Conservation (phyloP, 805 yeast species). For the Barnettozyma sucrosica region DNA sequence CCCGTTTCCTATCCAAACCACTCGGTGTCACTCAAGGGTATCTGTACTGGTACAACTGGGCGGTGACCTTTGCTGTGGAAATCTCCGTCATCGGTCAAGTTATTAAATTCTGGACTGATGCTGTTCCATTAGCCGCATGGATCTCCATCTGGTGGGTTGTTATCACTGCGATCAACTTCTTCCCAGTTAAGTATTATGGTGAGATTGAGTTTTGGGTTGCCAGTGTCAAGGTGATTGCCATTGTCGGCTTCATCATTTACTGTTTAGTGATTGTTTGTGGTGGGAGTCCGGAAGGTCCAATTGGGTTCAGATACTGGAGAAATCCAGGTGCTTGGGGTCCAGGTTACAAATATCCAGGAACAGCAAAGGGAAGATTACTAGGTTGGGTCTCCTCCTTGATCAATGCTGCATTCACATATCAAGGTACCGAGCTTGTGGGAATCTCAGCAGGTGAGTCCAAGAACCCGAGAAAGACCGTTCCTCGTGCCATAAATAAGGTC, state of each 20-base stretch:
- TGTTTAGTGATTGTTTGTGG: conserved; percentile 71
- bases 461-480: conserved; percentile 66
- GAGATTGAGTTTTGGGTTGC: conserved; percentile 77
- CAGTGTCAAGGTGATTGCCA: conserved; percentile 57
- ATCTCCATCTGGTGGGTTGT: conserved; percentile 59
- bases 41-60: conserved; percentile 76
- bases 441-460: conserved; percentile 69
- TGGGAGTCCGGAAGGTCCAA: conserved; percentile 62
- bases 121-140: conserved; percentile 71
- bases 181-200: conserved; percentile 68
- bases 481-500: conserved; percentile 66
- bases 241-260: conserved; percentile 64
- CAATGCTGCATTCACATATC: conserved; percentile 75
- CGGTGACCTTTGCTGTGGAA: conserved; percentile 70
- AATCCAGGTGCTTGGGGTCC: conserved; percentile 74
- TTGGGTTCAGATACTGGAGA: conserved; percentile 79
- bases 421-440: conserved; percentile 75
- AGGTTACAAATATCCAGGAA: conserved; percentile 46
- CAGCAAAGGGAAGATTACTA: conserved; percentile 51
- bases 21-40: conserved; percentile 69
- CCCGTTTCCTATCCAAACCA: conserved; percentile 64
- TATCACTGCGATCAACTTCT: conserved; percentile 47
- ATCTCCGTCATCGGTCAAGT: conserved; percentile 67
- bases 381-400: conserved; percentile 68
- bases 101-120: conserved; percentile 56